Conservation (phyloP, 2,329 filamentous ascomycete genomes). For the Calonectria fujianensis region DNA sequence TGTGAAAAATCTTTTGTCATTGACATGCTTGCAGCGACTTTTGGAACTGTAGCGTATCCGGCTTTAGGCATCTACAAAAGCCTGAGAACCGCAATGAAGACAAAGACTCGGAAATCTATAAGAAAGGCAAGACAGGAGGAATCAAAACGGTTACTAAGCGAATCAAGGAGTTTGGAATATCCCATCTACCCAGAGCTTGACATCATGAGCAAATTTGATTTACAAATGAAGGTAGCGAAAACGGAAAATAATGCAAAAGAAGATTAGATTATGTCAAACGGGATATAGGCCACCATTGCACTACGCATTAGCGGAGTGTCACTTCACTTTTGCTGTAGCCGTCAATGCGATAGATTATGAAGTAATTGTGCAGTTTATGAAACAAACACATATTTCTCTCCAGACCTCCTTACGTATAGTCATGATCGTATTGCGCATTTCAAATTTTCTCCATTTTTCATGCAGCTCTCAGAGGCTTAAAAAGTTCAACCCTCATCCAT, state of each 20-base stretch:
- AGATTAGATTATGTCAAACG: not conserved
- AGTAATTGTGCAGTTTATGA: too few relatives aligned
- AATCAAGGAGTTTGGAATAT: not conserved
- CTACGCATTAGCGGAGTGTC: too few relatives aligned
- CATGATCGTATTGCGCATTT: too few relatives aligned
- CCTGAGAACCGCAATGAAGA: constrained; percentile 8
- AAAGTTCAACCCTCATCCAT: not conserved
- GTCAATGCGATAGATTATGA: not conserved
- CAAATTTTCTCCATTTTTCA: not conserved
- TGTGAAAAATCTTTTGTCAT: too few relatives aligned
- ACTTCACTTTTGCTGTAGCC: too few relatives aligned
- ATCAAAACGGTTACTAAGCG: not conserved
- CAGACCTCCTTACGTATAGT: too few relatives aligned
- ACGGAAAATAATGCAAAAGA: not conserved
- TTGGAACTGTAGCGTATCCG: constrained; percentile 23
- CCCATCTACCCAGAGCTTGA: not conserved
- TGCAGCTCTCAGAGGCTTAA: not conserved
- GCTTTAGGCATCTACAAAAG: constrained; percentile 22
- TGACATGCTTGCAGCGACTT: constrained; percentile 2
- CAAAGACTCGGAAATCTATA: constrained; percentile 15
- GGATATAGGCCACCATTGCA: too few relatives aligned
- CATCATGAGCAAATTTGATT: not conserved
- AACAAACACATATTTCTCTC: too few relatives aligned
- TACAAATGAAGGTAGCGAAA: not conserved
- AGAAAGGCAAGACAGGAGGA: constrained; percentile 4